Evolutionary conservation across 352 stramenopile species (phyloP), one percentile per base, ranked within the genome.

Genomic region (Hyaloperonospora brassicae): DNA sequence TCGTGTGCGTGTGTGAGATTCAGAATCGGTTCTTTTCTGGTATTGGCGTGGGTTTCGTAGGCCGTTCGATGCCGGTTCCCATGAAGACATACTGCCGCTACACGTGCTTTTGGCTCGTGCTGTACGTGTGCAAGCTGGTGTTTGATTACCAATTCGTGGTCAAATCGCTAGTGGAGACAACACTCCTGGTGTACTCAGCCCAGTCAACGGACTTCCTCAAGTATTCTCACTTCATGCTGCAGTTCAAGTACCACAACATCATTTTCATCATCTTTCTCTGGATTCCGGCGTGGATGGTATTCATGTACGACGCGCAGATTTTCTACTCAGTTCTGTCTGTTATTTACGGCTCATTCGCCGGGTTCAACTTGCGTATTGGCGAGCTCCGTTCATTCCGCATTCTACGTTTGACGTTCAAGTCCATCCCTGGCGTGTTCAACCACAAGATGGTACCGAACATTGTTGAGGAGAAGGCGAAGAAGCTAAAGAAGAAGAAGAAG

Each of bases 121-220:
- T 93, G 41, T 89, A 87, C n/a, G 8, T 79, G 0, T 63, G 70
- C 51, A 93, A 93, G 56, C 53, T 93, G n/a, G 78, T 61, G n/a
- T 89, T 93, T 49, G 79, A 89, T 42, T 93, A 93, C 64, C 77
- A 90, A 56, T 89, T 88, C 44, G 83, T 93, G 52, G 58, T 93
- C 21, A 93, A 93, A 52, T 74, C 56, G 35, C 55, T 93, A 17
- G 82, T 93, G 0, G 82, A 93, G 47, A 89, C 82, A n/a, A 87
- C 82, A 35, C 64, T 93, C 22, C 88, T 93, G 47, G 84, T 93
- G 23, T 92, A 82, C 67, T 82, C 81, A 22, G 66, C 78, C 2
- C 56, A 85, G 36, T 70, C 70, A 52, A 70, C 68, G 2, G 72
- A 88, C 31, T 90, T 87, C 51, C 62, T 90, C 10, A 66, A 84